Evolutionary conservation across 176 grass and related monocot genomes (phyloP).

Genomic region (Carex cristatella): DNA sequence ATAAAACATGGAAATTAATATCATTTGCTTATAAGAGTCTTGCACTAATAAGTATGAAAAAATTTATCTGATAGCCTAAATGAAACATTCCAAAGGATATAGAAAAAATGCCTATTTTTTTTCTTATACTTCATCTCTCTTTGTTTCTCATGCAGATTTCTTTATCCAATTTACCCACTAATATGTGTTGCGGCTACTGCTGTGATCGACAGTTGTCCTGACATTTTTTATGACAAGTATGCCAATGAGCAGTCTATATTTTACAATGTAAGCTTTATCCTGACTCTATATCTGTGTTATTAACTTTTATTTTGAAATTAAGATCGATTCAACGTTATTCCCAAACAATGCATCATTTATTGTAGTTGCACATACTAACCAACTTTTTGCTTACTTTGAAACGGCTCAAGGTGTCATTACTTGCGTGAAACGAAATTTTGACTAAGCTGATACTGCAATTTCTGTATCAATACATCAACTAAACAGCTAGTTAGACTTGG

Average conservation of each 20-base stretch:
- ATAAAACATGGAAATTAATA: too few species aligned
- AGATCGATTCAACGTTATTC: not conserved
- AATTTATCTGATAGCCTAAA: not conserved
- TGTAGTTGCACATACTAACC: not conserved
- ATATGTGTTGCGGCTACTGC: conserved; percentile 87
- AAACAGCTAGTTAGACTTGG: not conserved
- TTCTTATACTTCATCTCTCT: not conserved
- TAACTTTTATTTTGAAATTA: not conserved
- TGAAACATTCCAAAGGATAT: not conserved
- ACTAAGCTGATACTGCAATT: not conserved
- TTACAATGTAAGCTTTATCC: conserved; percentile 39
- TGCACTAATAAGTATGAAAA: not conserved
- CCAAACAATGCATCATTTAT: not conserved
- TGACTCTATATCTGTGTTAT: not conserved
- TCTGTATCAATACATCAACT: not conserved
- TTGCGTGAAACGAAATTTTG: not conserved
- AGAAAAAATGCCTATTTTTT: not conserved
- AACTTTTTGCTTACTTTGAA: not conserved
- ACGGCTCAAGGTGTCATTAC: not conserved
- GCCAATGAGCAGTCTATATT: conserved; percentile 59
- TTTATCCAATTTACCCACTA: conserved; percentile 96
- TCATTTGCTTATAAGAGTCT: not conserved
- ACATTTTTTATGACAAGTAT: conserved; percentile 90
- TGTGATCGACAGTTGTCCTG: conserved; percentile 77
- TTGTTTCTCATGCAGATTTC: conserved; percentile 58